A percentile compares a stretch with the other conserved stretches of the same genome.
These are phyloP conservation scores for Phialemonium atrogriseum DNA, from an alignment of 2,329 filamentous ascomycete species.

Conservation along the genomic window DNA sequence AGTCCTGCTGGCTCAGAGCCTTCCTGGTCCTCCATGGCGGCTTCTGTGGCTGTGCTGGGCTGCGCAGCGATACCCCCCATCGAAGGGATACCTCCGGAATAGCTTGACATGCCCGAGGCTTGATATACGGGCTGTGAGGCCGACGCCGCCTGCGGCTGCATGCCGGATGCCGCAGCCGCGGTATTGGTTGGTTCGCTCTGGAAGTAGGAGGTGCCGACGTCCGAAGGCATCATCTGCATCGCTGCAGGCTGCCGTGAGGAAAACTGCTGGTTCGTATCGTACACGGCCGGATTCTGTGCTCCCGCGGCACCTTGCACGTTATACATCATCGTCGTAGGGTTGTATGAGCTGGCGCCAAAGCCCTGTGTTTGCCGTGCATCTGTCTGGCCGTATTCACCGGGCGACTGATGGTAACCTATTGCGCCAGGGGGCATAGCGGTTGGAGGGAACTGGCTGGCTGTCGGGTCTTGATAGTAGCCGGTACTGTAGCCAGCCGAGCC, in stretches of 20 bases:
- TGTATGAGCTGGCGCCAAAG: constrained; percentile 46
- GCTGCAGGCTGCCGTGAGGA: constrained; percentile 66
- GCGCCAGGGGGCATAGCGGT: constrained; percentile 47
- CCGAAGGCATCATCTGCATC: constrained; percentile 63
- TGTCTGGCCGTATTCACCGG: constrained; percentile 48
- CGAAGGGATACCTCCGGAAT: constrained; percentile 36
- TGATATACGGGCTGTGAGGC: constrained; percentile 56
- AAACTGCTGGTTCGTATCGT: constrained; percentile 71
- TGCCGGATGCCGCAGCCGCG: constrained; percentile 45
- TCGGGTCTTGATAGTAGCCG: constrained; percentile 50
- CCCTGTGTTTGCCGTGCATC: constrained; percentile 48
- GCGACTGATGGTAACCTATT: constrained; percentile 49
- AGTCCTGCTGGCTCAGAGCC: constrained; percentile 46
- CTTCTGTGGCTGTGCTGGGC: constrained; percentile 28
- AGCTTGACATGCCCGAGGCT: constrained; percentile 47
- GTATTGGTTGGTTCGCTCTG: constrained; percentile 52
- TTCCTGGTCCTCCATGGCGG: constrained; percentile 49
- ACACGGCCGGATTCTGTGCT: constrained; percentile 52
- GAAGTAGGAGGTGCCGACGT: constrained; percentile 70
- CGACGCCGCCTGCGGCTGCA: constrained; percentile 41
- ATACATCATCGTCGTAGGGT: constrained; percentile 66
- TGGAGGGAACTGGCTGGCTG: constrained; percentile 37
- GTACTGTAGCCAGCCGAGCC: constrained; percentile 45
- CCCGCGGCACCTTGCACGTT: constrained; percentile 56
- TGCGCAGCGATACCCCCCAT: constrained; percentile 38